Evolutionary conservation across 768 basidiomycete species (phyloP).

Genomic region (Mycena vitilis): DNA sequence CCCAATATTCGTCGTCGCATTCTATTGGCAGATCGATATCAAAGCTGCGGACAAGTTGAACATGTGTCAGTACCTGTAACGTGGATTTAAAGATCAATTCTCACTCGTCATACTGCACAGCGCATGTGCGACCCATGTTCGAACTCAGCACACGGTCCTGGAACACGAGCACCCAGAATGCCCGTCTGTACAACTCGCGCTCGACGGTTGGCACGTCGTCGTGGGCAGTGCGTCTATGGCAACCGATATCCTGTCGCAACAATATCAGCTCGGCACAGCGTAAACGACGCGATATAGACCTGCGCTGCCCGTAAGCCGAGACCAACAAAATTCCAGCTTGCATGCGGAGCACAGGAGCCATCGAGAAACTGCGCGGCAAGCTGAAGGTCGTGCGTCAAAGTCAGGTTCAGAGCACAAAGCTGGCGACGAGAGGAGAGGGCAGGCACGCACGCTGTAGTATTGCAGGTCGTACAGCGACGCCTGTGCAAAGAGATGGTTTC

Average conservation of each 20-base stretch:
- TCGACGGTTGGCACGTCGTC: constrained; percentile 56
- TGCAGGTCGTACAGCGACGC: constrained; percentile 83
- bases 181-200: constrained; percentile 81
- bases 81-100: no score
- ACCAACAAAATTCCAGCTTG: constrained; percentile 76
- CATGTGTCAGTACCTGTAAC: constrained; percentile 10
- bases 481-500: constrained; percentile 67
- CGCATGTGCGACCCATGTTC: constrained; percentile 61
- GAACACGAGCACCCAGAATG: constrained; percentile 59
- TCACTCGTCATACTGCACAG: constrained; percentile 39
- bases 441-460: constrained; percentile 60
- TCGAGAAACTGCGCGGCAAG: constrained; percentile 64
- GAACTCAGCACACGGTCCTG: constrained; percentile 61
- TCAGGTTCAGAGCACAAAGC: no score
- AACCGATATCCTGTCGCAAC: constrained; percentile 19
- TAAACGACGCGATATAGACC: constrained; percentile 42
- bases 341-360: constrained; percentile 68
- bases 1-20: constrained; percentile 81
- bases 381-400: constrained; percentile 45
- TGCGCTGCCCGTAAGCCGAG: constrained; percentile 39
- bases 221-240: constrained; percentile 40
- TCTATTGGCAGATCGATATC: constrained; percentile 73
- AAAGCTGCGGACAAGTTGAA: constrained; percentile 60
- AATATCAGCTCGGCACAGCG: constrained; percentile 51
- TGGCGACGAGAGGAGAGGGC: no score